A percentile compares a stretch with the other conserved stretches of the same genome.
phyloP scores from a whole-genome alignment of 805 yeast genomes.

The Suhomyces faveliae region DNA sequence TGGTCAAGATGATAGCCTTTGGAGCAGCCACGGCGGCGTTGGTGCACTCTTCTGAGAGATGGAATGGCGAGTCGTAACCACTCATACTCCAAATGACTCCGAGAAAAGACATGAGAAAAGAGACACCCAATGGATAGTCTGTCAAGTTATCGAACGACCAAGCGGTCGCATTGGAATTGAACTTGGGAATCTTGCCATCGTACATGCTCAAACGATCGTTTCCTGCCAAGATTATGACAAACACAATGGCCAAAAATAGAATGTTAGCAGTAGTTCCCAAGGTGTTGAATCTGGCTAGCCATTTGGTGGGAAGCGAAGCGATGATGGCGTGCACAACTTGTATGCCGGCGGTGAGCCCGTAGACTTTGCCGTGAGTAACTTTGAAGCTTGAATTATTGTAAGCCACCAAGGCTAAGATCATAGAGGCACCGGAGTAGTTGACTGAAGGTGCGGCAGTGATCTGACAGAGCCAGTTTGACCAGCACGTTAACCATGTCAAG shows the following conservation, averaged over 20 bases:
- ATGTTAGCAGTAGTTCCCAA: slow-evolving; percentile 51
- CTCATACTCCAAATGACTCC: slow-evolving; percentile 74
- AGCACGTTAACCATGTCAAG: slow-evolving; percentile 61
- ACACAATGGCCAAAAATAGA: slow-evolving; percentile 49
- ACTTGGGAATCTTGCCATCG: slow-evolving; percentile 40
- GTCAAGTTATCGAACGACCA: slow-evolving; percentile 59
- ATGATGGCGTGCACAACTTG: slow-evolving; percentile 47
- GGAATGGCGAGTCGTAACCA: slow-evolving; percentile 75
- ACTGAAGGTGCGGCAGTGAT: slow-evolving; percentile 63
- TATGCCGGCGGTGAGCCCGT: slow-evolving; percentile 52
- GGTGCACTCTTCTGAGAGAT: slow-evolving; percentile 68
- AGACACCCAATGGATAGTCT: slow-evolving; percentile 62
- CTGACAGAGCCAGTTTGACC: slow-evolving; percentile 65
- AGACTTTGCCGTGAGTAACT: slow-evolving; percentile 50
- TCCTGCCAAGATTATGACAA: slow-evolving; percentile 53
- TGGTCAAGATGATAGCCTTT: slow-evolving; percentile 61
- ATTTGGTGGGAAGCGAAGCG: slow-evolving; percentile 53
- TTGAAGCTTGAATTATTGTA: slow-evolving; percentile 39
- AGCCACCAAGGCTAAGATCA: slow-evolving; percentile 53
- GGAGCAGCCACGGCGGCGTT: slow-evolving; percentile 66
- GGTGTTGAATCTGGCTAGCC: slow-evolving; percentile 51
- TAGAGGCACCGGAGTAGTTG: slow-evolving; percentile 53
- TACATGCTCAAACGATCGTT: slow-evolving; percentile 40
- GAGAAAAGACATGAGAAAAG: slow-evolving; percentile 54
- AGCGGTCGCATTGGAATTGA: slow-evolving; percentile 47